phyloP scores from a whole-genome alignment of 1,284 basidiomycete species.

The Fomitopsis betulina region DNA sequence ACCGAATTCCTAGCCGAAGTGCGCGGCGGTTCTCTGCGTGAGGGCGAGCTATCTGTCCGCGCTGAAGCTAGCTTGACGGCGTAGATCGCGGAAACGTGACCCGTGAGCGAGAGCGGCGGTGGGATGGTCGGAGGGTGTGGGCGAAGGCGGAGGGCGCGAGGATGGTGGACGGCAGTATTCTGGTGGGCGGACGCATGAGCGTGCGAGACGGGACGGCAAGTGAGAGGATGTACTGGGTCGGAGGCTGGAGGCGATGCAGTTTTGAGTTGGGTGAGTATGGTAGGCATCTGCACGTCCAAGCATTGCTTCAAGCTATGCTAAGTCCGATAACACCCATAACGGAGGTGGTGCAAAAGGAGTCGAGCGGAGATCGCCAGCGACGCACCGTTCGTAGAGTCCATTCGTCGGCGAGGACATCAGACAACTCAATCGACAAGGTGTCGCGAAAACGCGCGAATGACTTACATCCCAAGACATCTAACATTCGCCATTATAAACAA shows the following conservation, averaged over 20 bases:
- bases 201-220: background rate
- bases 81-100: constrained; percentile 42
- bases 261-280: constrained; percentile 16
- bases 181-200: background rate
- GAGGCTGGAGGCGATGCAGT: constrained; percentile 30
- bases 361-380: too few species aligned
- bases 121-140: constrained; percentile 16
- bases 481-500: too few species aligned
- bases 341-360: too few species aligned
- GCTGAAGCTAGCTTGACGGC: constrained; percentile 42
- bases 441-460: too few species aligned
- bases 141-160: constrained; percentile 26
- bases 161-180: constrained; percentile 12
- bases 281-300: too few species aligned
- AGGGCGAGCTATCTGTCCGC: constrained; percentile 20
- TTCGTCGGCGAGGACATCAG: too few species aligned
- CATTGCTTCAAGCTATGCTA: too few species aligned
- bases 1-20: background rate
- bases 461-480: too few species aligned
- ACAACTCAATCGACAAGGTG: too few species aligned
- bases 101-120: constrained; percentile 32
- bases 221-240: constrained; percentile 23
- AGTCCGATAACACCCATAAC: too few species aligned
- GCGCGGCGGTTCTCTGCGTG: background rate
- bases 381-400: too few species aligned